phyloP scores from a whole-genome alignment of 371 early-diverging fungal species.

The Thermomucor indicae-seudaticae region DNA sequence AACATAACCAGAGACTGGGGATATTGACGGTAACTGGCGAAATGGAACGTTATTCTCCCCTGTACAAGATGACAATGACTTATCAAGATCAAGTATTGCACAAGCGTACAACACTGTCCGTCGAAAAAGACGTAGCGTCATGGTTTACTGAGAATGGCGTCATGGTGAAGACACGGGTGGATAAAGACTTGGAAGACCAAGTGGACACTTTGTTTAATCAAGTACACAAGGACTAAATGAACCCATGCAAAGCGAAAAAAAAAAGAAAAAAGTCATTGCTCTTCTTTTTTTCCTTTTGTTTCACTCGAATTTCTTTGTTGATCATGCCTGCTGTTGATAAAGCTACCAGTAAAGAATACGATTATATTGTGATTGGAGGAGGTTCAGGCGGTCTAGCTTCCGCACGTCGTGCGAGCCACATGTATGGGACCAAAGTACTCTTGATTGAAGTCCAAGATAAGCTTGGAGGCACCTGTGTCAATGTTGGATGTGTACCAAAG shows the following conservation, averaged over 20 bases:
- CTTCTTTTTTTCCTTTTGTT: not conserved
- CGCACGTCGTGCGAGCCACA: slow-evolving; percentile 87
- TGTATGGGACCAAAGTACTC: slow-evolving; percentile 89
- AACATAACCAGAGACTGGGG: slow-evolving; percentile 7
- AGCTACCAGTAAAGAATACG: slow-evolving; percentile 51
- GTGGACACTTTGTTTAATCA: slow-evolving; percentile 9
- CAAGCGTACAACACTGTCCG: slow-evolving; percentile 6
- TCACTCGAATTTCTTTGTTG: not conserved
- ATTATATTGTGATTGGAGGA: slow-evolving; percentile 93
- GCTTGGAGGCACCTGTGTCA: slow-evolving; percentile 95
- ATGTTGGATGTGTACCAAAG: slow-evolving; percentile 98
- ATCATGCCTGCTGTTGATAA: slow-evolving; percentile 41
- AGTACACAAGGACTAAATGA: slow-evolving; percentile 24
- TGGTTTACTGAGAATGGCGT: slow-evolving; percentile 36
- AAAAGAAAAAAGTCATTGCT: no score
- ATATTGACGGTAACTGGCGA: slow-evolving; percentile 19
- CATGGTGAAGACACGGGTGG: slow-evolving; percentile 14
- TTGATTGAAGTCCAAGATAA: slow-evolving; percentile 82
- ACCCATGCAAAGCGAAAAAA: no score
- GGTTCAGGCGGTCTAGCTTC: slow-evolving; percentile 88
- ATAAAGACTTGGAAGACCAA: slow-evolving; percentile 21
- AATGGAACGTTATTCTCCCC: slow-evolving; percentile 22
- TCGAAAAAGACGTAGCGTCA: slow-evolving; percentile 19
- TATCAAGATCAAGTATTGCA: slow-evolving; percentile 16
- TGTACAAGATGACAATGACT: slow-evolving; percentile 15